Base-by-base conservation (phyloP, 192 early-diverging fungal species). In the Entophlyctis helioformis region DNA sequence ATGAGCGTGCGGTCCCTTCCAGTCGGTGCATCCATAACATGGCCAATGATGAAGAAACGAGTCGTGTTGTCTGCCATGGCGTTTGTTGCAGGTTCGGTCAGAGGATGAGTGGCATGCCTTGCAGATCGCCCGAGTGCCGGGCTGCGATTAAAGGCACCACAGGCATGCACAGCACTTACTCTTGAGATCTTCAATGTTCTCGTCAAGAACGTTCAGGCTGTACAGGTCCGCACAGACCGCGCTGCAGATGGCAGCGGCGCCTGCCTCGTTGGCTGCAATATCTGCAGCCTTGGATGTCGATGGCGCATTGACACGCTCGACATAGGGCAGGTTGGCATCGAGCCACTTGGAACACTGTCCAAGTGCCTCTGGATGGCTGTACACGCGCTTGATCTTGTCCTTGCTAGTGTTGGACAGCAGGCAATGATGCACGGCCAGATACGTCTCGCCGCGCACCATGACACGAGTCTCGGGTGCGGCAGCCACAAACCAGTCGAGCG, bases 261-360 rank as follows among this genome's bases (percentile, higher is more conserved):
- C 68, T 15, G 72, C 73, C 39, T 95, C 89, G 36, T 69, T 54
- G 0, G 85, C 66, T 0, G 89, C 86, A 42, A 88, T 56, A 50
- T 95, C 72, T n/a, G 94, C 94, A 6, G 90, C 94, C 35, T 83
- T 66, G 6, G 82, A 74, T 5, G 91, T 97, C 2, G 88, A 91
- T 11, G 80, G 60, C 6, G 89, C 86, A 0, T 76, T 68, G 19
- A 93, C 57, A 5, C 78, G 71, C 37, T 81, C 74, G 20, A 80
- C 87, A 37, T 73, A 57, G 20, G 82, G 86, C 48, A 90, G 45
- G 25, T 92, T 55, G n/a, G 53, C 48, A 33, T 77, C 64, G 33
- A 94, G 63, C 72, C 81, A 96, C 32, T 55, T 53, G 40, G 74
- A 69, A 39, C 82, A 84, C 51, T 96, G 92, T 9, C 85, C 88